phyloP scores from a whole-genome alignment of 2,329 filamentous ascomycete genomes.

The Chalara sp. region DNA sequence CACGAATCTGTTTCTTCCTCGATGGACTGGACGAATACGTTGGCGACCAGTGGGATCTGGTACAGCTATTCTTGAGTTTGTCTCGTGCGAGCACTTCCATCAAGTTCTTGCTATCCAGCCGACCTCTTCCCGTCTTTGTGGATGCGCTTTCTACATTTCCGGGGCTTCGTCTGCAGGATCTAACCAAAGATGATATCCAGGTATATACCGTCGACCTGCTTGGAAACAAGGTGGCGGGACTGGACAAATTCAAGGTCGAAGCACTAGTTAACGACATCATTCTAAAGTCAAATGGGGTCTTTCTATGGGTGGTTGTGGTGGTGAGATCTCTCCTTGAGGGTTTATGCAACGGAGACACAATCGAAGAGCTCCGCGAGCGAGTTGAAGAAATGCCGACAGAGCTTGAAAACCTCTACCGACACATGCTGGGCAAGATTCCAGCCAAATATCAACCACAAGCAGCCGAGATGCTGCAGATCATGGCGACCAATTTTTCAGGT shows the following conservation, averaged over 20 bases:
- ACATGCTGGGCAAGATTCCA: no score
- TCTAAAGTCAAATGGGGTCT: constrained; percentile 11
- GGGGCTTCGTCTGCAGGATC: constrained; percentile 14
- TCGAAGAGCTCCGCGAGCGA: background rate
- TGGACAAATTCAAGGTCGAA: background rate
- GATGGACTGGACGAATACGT: no score
- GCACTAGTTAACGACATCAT: constrained; percentile 4
- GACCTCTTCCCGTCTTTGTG: constrained; percentile 11
- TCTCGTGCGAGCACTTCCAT: background rate
- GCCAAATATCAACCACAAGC: no score
- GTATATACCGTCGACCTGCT: constrained; percentile 14
- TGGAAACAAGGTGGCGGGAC: background rate
- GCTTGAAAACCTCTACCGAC: no score
- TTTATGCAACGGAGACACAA: background rate
- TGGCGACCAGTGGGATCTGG: no score
- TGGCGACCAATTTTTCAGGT: no score
- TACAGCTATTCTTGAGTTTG: no score
- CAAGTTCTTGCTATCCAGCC: constrained; percentile 8
- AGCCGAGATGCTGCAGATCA: no score
- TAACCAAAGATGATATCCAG: constrained; percentile 19
- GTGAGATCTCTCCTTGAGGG: constrained; percentile 6
- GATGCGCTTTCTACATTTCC: constrained; percentile 12
- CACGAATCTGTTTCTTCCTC: no score
- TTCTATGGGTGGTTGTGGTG: constrained; percentile 19
- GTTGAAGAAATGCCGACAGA: no score